Conservation (phyloP, 441 rosid genomes). For the Aleurites moluccanus region DNA sequence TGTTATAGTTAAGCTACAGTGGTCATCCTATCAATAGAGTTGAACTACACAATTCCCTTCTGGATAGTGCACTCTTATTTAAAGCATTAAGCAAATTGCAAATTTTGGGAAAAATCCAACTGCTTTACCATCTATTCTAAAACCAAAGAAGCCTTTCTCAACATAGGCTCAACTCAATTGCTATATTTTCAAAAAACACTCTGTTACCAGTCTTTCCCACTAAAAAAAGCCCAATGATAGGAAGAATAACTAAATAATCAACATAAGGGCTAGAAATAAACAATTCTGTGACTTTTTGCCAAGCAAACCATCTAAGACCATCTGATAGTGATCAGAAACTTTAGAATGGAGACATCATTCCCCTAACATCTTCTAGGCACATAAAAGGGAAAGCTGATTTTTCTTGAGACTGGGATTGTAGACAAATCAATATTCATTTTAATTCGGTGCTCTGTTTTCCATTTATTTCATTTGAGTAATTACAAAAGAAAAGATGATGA, state of each 20-base stretch:
- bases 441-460: background rate
- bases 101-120: background rate
- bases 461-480: background rate
- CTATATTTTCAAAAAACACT: conserved; percentile 1
- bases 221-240: background rate
- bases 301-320: background rate
- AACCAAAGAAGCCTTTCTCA: conserved; percentile 1
- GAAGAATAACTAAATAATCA: background rate
- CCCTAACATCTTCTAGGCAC: background rate
- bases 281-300: background rate
- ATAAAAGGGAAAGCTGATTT: background rate
- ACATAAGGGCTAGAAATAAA: background rate
- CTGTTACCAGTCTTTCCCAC: background rate
- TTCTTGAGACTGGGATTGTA: background rate
- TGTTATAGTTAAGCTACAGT: background rate
- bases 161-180: background rate
- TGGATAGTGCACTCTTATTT: background rate
- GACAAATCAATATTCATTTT: background rate
- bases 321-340: too few relatives aligned
- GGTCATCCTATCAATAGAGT: background rate
- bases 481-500: background rate
- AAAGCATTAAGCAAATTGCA: background rate
- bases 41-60: background rate
- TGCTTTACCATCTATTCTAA: background rate
- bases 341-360: background rate